These are phyloP conservation scores for Starmerella vaccinii DNA, from an alignment of 805 yeast species.

Conservation along the genomic window DNA sequence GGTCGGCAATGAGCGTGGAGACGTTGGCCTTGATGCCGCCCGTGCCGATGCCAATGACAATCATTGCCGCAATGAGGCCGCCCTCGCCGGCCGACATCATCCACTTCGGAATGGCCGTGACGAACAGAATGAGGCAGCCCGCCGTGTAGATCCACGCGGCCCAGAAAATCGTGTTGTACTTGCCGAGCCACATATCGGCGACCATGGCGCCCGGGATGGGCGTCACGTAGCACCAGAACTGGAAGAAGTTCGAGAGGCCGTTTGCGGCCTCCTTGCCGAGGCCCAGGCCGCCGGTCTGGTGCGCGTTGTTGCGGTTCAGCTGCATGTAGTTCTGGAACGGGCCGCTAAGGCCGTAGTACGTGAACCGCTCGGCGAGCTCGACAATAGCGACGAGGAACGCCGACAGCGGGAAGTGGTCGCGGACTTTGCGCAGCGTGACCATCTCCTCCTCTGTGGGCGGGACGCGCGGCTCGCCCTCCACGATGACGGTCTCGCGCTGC, in stretches of 20 bases:
- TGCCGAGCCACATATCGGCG: constrained; percentile 67
- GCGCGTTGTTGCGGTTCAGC: constrained; percentile 29
- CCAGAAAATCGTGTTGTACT: constrained; percentile 54
- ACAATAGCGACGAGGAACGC: constrained; percentile 59
- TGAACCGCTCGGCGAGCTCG: constrained; percentile 71
- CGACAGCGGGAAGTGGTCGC: constrained; percentile 43
- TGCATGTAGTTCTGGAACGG: constrained; percentile 76
- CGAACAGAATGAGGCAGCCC: constrained; percentile 55
- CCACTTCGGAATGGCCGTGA: constrained; percentile 58
- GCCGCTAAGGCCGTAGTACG: constrained; percentile 68
- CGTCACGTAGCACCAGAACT: constrained; percentile 73
- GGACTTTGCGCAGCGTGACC: constrained; percentile 42
- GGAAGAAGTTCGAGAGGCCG: constrained; percentile 63
- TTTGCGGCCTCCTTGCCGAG: constrained; percentile 57
- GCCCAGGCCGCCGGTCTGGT: constrained; percentile 35
- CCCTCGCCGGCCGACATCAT: constrained; percentile 45
- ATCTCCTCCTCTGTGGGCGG: constrained; percentile 46
- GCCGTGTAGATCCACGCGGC: constrained; percentile 50
- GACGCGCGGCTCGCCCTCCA: constrained; percentile 10
- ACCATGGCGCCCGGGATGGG: constrained; percentile 68
- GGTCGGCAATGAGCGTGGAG: constrained; percentile 66
- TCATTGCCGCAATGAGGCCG: constrained; percentile 49
- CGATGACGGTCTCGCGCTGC: neutral
- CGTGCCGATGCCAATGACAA: constrained; percentile 62
- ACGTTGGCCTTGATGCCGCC: constrained; percentile 75